A percentile compares a stretch with the other conserved stretches of the same genome.
Evolutionary conservation across 768 basidiomycete species (phyloP).

Genomic region (Podaxis pistillaris): DNA sequence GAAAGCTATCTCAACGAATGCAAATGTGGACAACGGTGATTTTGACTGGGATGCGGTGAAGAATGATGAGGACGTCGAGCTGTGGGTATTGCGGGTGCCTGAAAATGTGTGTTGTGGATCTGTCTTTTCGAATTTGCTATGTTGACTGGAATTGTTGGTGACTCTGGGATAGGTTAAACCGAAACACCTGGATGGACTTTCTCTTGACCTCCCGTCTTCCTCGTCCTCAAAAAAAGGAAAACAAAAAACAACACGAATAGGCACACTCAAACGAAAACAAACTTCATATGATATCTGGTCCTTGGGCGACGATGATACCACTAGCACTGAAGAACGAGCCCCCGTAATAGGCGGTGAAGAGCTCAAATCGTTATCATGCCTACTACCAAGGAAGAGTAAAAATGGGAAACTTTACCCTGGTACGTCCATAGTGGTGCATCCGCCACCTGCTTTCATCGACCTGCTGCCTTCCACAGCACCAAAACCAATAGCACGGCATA

Average conservation of each 20-base stretch:
- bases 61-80: conserved; percentile 54
- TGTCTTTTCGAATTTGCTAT: conserved; percentile 1
- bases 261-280: conserved; percentile 51
- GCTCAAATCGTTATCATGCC: conserved; percentile 54
- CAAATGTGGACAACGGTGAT: conserved; percentile 42
- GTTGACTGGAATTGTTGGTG: neutral
- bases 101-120: conserved; percentile 49
- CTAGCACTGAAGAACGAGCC: neutral
- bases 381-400: conserved; percentile 64
- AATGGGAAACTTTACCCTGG: conserved; percentile 59
- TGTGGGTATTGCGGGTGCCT: conserved; percentile 73
- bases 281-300: conserved; percentile 67
- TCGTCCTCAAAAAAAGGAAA: conserved; percentile 22
- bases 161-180: conserved; percentile 51
- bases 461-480: conserved; percentile 42
- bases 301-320: conserved; percentile 41
- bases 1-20: conserved; percentile 42
- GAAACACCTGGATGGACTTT: conserved; percentile 55
- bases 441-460: neutral
- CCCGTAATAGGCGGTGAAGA: conserved; percentile 58
- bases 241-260: conserved; percentile 39
- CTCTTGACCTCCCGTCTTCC: conserved; percentile 39
- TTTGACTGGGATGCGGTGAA: conserved; percentile 72
- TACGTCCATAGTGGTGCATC: conserved; percentile 23
- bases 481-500: conserved; percentile 52